Percentiles rank a stretch among this genome's conserved stretches.
Evolutionary conservation across 2,329 filamentous ascomycete genomes (phyloP).

Genomic region (Xylaria sp.): DNA sequence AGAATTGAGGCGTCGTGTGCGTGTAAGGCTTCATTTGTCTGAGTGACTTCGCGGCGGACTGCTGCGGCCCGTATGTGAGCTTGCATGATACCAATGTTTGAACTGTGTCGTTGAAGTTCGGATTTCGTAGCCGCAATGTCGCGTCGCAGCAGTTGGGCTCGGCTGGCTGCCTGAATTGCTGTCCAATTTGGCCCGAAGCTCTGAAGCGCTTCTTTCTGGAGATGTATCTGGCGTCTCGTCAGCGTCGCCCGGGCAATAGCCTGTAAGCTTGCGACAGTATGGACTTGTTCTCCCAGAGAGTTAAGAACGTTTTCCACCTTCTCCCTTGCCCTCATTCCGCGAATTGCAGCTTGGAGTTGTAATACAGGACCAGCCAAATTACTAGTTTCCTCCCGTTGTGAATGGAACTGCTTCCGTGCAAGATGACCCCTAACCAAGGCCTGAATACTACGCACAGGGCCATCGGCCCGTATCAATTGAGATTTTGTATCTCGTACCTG

Average conservation of each 20-base stretch:
- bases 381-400: slow-evolving; percentile 67
- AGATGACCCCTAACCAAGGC: slow-evolving; percentile 75
- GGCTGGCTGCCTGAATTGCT: slow-evolving; percentile 59
- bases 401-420: slow-evolving; percentile 66
- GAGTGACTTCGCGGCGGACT: slow-evolving; percentile 62
- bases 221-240: slow-evolving; percentile 64
- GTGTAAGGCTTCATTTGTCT: slow-evolving; percentile 60
- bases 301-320: slow-evolving; percentile 56
- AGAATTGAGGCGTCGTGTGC: slow-evolving; percentile 56
- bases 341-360: slow-evolving; percentile 72
- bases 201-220: slow-evolving; percentile 63
- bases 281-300: slow-evolving; percentile 43
- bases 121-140: slow-evolving; percentile 58
- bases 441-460: slow-evolving; percentile 74
- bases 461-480: slow-evolving; percentile 71
- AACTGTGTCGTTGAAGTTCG: slow-evolving; percentile 59
- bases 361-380: slow-evolving; percentile 63
- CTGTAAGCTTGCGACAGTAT: slow-evolving; percentile 62
- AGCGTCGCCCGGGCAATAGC: slow-evolving; percentile 73
- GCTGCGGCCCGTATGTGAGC: slow-evolving; percentile 65
- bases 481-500: slow-evolving; percentile 66
- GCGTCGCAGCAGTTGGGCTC: slow-evolving; percentile 62
- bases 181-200: slow-evolving; percentile 63
- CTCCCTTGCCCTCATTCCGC: slow-evolving; percentile 73
- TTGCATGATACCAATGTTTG: slow-evolving; percentile 53